phyloP scores from a whole-genome alignment of 2,329 filamentous ascomycete genomes.

The Phoma sp. region DNA sequence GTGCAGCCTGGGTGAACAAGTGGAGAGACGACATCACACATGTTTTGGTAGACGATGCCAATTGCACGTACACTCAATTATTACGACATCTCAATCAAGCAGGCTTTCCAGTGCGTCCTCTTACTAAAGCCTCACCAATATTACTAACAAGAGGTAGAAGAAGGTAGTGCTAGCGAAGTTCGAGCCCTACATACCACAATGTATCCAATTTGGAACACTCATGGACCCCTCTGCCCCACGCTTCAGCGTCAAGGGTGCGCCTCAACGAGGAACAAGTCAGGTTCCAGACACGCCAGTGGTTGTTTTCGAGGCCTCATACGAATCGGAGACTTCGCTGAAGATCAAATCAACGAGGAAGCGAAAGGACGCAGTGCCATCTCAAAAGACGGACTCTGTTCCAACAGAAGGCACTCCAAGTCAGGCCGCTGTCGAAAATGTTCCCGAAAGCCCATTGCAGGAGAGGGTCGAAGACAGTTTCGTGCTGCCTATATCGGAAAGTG shows the following conservation, averaged over 20 bases:
- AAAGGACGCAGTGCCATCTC: slow-evolving; percentile 44
- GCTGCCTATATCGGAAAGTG: slow-evolving; percentile 16
- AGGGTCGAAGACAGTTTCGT: slow-evolving; percentile 43
- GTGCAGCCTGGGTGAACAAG: slow-evolving; percentile 72
- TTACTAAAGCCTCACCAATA: fast-evolving
- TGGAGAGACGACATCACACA: slow-evolving; percentile 71
- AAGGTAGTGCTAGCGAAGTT: slow-evolving; percentile 59
- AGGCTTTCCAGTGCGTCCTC: slow-evolving; percentile 55
- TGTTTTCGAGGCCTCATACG: slow-evolving; percentile 6
- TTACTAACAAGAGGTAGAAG: slow-evolving; percentile 29
- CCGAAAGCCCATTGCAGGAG: slow-evolving; percentile 20
- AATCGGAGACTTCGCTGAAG: slow-evolving; percentile 53
- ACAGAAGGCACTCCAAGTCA: slow-evolving; percentile 40
- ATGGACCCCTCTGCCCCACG: slow-evolving; percentile 63
- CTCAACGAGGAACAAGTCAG: slow-evolving; percentile 16
- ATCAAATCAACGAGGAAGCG: slow-evolving; percentile 59
- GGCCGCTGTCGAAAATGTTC: not conserved
- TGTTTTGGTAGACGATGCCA: slow-evolving; percentile 75
- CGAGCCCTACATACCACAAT: slow-evolving; percentile 55
- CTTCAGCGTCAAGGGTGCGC: slow-evolving; percentile 66
- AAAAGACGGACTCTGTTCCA: slow-evolving; percentile 48
- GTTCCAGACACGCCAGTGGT: not conserved
- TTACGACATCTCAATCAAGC: slow-evolving; percentile 61
- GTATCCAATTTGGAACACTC: slow-evolving; percentile 50
- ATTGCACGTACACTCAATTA: slow-evolving; percentile 69